Conservation (phyloP, 1,139 yeast genomes). For the Zhuliangozyma blackwelliae region DNA sequence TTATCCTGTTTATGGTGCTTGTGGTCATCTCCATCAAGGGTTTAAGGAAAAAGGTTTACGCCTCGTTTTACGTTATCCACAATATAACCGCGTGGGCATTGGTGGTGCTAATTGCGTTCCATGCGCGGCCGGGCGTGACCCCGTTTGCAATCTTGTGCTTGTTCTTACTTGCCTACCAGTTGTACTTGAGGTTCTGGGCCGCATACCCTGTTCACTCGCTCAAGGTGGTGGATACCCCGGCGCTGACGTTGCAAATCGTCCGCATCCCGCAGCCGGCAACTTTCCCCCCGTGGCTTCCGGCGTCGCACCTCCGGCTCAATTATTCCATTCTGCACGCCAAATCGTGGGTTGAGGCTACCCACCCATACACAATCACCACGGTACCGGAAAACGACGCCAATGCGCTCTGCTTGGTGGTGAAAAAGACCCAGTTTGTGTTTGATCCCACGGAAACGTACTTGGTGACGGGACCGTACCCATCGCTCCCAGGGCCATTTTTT, state of each 20-base stretch:
- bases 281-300: constrained; percentile 29
- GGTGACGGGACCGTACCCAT: constrained; percentile 26
- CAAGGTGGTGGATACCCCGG: constrained; percentile 10
- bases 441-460: constrained; percentile 14
- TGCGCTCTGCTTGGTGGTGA: constrained; percentile 24
- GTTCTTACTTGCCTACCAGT: constrained; percentile 21
- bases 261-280: constrained; percentile 21
- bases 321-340: constrained; percentile 12
- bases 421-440: constrained; percentile 16
- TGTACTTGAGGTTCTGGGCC: constrained; percentile 17
- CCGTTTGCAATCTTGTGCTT: constrained; percentile 17
- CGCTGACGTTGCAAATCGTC: constrained; percentile 23
- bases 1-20: constrained; percentile 39
- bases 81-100: constrained; percentile 27
- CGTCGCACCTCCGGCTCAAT: constrained; percentile 34
- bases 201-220: constrained; percentile 9
- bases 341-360: constrained; percentile 32
- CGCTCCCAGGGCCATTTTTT: constrained; percentile 23
- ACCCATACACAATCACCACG: constrained; percentile 34
- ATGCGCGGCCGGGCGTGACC: constrained; percentile 42
- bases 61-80: constrained; percentile 32
- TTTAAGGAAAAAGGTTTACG: constrained; percentile 23
- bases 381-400: constrained; percentile 10
- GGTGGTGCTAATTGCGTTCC: constrained; percentile 29
- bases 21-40: constrained; percentile 49